A percentile compares a stretch with the other conserved stretches of the same genome.
Conservation (phyloP, 202 grass and related monocot species). For the Digitaria exilis region DNA sequence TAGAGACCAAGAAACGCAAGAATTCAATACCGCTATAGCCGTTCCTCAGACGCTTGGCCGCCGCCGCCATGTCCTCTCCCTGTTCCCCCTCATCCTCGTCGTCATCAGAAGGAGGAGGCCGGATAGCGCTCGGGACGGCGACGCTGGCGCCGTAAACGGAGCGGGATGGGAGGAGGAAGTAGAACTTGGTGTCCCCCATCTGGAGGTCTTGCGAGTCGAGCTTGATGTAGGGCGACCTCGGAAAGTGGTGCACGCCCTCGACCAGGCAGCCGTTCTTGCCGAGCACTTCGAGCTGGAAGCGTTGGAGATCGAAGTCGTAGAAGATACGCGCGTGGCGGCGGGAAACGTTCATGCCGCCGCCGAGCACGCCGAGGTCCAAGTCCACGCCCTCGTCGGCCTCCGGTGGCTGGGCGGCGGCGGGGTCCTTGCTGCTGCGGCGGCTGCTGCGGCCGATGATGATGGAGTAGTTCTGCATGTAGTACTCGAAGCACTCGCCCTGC, state of each 20-base stretch:
- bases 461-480: conserved; percentile 99
- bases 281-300: conserved; percentile 83
- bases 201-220: conserved; percentile 93
- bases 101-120: conserved; percentile 31
- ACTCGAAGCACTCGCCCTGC: conserved; percentile 82
- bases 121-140: conserved; percentile 1
- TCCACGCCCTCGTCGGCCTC: conserved; percentile 44
- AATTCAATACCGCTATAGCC: conserved; percentile 33
- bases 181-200: conserved; percentile 86
- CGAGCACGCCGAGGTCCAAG: conserved; percentile 77
- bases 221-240: conserved; percentile 61
- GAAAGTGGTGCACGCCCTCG: conserved; percentile 73
- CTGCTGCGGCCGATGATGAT: conserved; percentile 75
- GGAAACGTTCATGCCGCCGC: conserved; percentile 90
- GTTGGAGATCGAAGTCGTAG: conserved; percentile 70
- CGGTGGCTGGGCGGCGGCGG: conserved; percentile 1
- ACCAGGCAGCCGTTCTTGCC: conserved; percentile 92
- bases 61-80: conserved; percentile 26
- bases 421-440: conserved; percentile 51
- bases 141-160: conserved; percentile 64
- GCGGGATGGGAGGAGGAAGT: conserved; percentile 88
- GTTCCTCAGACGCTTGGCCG: conserved; percentile 32
- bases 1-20: not conserved
- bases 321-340: conserved; percentile 91
- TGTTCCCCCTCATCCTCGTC: conserved; percentile 42